Percentiles rank a stretch among this genome's conserved stretches.
Conservation (phyloP, 1,139 yeast species). For the Groenewaldozyma sp. region DNA sequence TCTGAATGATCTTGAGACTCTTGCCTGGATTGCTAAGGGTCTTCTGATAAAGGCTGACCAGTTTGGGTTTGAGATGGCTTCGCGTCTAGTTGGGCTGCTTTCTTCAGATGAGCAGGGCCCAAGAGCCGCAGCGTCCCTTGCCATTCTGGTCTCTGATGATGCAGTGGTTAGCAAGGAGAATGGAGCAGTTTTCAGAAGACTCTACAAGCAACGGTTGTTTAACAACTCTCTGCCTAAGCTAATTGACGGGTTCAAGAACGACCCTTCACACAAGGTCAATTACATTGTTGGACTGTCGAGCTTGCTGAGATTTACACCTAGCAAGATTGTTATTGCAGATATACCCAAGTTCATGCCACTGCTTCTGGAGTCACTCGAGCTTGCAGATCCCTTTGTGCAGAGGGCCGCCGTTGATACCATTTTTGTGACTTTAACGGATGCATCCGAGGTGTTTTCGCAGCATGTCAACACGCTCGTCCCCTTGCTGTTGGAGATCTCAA, state of each 20-base stretch:
- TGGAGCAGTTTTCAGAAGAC: conserved; percentile 49
- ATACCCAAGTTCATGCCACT: conserved; percentile 59
- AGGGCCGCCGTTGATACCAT: conserved; percentile 45
- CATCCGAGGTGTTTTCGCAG: conserved; percentile 40
- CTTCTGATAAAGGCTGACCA: conserved; percentile 50
- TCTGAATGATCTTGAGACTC: conserved; percentile 40
- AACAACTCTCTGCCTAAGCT: conserved; percentile 34
- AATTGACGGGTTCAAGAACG: conserved; percentile 21
- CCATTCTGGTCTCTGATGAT: conserved; percentile 57
- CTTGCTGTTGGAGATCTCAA: conserved; percentile 34
- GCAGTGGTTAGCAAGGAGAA: conserved; percentile 48
- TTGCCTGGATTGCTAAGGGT: conserved; percentile 67
- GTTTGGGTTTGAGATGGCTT: conserved; percentile 35
- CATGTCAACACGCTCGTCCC: conserved; percentile 54
- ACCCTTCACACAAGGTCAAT: conserved; percentile 30
- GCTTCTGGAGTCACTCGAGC: conserved; percentile 52
- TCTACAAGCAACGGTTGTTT: conserved; percentile 75
- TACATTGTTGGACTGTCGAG: conserved; percentile 59
- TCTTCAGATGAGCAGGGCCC: conserved; percentile 28
- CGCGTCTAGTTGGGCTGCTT: conserved; percentile 32
- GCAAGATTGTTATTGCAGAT: conserved; percentile 51
- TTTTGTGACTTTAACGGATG: conserved; percentile 43
- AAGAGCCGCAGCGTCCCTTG: conserved; percentile 46
- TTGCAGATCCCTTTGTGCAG: conserved; percentile 42
- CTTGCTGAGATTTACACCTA: conserved; percentile 56